Evolutionary conservation across 805 yeast species (phyloP).

Genomic region (Candida caryicola): DNA sequence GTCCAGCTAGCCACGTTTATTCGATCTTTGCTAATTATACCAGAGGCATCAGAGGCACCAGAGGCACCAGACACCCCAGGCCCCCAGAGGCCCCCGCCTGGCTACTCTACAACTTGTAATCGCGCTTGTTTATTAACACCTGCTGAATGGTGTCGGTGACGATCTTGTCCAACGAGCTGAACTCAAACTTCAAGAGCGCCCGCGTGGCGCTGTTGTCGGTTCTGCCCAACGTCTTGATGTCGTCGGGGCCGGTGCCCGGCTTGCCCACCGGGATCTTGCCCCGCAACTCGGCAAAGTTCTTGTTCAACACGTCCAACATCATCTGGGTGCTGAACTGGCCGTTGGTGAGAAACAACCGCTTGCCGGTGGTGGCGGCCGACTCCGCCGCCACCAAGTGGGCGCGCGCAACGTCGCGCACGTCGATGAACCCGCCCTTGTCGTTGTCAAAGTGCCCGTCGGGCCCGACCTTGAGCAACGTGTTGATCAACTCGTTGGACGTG

Average conservation of each 20-base stretch:
- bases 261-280: constrained; percentile 27
- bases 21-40: too few species aligned
- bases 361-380: constrained; percentile 17
- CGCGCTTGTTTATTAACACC: constrained; percentile 5
- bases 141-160: constrained; percentile 26
- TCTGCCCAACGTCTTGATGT: constrained; percentile 26
- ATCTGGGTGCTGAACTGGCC: constrained; percentile 33
- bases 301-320: constrained; percentile 28
- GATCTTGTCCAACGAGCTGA: constrained; percentile 20
- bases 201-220: constrained; percentile 9
- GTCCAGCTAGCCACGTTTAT: too few species aligned
- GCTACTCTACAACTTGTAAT: too few species aligned
- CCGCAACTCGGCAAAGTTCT: constrained; percentile 15
- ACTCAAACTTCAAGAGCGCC: constrained; percentile 21
- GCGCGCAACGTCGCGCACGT: constrained; percentile 23
- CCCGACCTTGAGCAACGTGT: constrained; percentile 15
- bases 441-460: constrained; percentile 17
- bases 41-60: too few species aligned
- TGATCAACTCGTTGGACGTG: constrained; percentile 26
- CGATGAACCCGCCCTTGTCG: constrained; percentile 19
- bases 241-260: constrained; percentile 29
- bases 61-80: too few species aligned
- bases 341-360: constrained; percentile 32
- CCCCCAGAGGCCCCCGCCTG: too few species aligned
- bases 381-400: constrained; percentile 36